Percentiles rank a stretch among this genome's conserved stretches.
Conservation (phyloP, 768 basidiomycete species). For the Terana coerulea region DNA sequence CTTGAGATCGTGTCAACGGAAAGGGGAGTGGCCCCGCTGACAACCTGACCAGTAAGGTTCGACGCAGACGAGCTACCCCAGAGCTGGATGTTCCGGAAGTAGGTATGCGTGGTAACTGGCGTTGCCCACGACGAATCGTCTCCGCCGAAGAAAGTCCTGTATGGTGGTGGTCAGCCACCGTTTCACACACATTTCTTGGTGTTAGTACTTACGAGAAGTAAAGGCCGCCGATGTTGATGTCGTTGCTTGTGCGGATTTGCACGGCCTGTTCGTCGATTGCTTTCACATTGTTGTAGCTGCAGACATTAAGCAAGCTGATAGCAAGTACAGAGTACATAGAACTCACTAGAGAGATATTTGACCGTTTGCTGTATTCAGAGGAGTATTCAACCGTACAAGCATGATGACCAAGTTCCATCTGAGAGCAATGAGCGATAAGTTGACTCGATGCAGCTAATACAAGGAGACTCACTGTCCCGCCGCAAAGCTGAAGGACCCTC, state of each 20-base stretch:
- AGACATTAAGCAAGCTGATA: neutral
- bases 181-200: constrained; percentile 2
- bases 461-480: constrained; percentile 53
- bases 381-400: constrained; percentile 74
- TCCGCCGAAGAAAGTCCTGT: constrained; percentile 84
- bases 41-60: constrained; percentile 28
- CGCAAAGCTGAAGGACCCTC: constrained; percentile 61
- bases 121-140: constrained; percentile 72
- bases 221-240: constrained; percentile 59
- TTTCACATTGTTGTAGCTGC: constrained; percentile 65
- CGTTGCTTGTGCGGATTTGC: constrained; percentile 54
- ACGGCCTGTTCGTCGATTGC: constrained; percentile 59
- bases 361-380: constrained; percentile 67
- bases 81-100: constrained; percentile 70
- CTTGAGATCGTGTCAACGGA: neutral
- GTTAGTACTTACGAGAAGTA: constrained; percentile 69
- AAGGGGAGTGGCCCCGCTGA: constrained; percentile 14
- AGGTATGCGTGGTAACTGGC: constrained; percentile 61
- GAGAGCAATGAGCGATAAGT: neutral
- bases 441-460: neutral
- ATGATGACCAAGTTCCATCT: constrained; percentile 75
- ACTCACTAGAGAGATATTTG: constrained; percentile 66
- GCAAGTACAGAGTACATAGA: neutral
- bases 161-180: neutral
- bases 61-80: constrained; percentile 55